Conservation (phyloP, 208 protist genomes). For the Trypanosoma brucei region DNA sequence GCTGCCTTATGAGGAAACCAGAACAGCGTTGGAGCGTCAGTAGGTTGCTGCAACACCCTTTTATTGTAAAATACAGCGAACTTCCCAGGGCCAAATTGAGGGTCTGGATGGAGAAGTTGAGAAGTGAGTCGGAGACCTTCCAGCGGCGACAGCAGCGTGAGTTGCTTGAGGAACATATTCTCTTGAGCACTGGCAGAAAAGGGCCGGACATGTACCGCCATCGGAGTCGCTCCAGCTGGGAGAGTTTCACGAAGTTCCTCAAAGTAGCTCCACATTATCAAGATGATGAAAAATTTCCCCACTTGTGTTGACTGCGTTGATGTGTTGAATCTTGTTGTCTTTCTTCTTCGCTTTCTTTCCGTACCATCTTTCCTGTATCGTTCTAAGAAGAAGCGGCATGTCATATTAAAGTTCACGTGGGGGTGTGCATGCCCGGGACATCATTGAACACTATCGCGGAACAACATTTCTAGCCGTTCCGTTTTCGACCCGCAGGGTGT, state of each 20-base stretch:
- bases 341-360: neutral
- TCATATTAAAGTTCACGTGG: too few species aligned
- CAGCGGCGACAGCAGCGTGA: slow-evolving; percentile 65
- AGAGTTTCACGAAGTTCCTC: slow-evolving; percentile 63
- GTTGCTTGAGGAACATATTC: slow-evolving; percentile 67
- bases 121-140: slow-evolving; percentile 58
- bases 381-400: too few species aligned
- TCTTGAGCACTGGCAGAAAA: slow-evolving; percentile 60
- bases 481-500: too few species aligned
- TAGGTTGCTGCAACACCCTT: slow-evolving; percentile 70
- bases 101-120: slow-evolving; percentile 69
- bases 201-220: slow-evolving; percentile 52
- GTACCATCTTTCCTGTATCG: too few species aligned
- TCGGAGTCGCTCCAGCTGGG: slow-evolving; percentile 62
- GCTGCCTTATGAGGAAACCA: slow-evolving; percentile 47
- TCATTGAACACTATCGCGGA: too few species aligned
- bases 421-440: too few species aligned
- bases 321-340: slow-evolving; percentile 2
- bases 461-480: too few species aligned
- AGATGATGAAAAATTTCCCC: slow-evolving; percentile 68
- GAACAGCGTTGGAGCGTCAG: slow-evolving; percentile 52
- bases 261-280: slow-evolving; percentile 49
- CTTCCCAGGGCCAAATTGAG: slow-evolving; percentile 69
- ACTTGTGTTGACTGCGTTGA: slow-evolving; percentile 18
- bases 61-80: slow-evolving; percentile 56